phyloP scores from a whole-genome alignment of 345 rosid genomes.

The Isatis tinctoria region DNA sequence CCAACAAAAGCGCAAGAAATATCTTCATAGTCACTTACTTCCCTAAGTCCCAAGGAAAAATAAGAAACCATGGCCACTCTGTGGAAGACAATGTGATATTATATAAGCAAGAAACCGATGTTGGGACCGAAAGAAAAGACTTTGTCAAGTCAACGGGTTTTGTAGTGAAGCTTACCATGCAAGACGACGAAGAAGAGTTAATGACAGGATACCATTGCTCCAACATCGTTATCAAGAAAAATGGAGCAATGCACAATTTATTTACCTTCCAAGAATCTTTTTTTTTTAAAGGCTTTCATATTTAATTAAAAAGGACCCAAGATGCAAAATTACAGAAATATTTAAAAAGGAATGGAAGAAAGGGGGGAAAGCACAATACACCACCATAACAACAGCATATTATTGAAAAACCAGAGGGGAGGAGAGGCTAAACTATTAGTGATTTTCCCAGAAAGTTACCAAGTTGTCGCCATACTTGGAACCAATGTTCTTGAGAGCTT shows the following conservation, averaged over 20 bases:
- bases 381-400: too few species aligned
- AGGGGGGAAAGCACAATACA: too few species aligned
- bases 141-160: neutral
- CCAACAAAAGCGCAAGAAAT: neutral
- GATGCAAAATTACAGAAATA: too few species aligned
- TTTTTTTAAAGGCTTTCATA: too few species aligned
- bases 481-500: too few species aligned
- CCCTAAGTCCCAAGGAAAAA: neutral
- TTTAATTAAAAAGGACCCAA: too few species aligned
- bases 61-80: neutral
- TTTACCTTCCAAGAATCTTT: neutral
- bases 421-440: too few species aligned
- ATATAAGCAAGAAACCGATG: neutral
- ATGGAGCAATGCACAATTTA: neutral
- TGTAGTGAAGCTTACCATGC: neutral
- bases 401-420: too few species aligned
- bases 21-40: neutral
- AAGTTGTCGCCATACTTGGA: too few species aligned
- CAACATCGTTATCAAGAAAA: neutral
- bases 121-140: neutral
- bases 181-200: neutral
- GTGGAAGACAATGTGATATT: neutral
- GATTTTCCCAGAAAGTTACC: too few species aligned
- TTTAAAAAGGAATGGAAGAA: too few species aligned
- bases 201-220: neutral